Percentiles rank a stretch among this genome's conserved stretches.
Evolutionary conservation across 345 rosid genomes (phyloP).

Genomic region (Pugionium cornutum): DNA sequence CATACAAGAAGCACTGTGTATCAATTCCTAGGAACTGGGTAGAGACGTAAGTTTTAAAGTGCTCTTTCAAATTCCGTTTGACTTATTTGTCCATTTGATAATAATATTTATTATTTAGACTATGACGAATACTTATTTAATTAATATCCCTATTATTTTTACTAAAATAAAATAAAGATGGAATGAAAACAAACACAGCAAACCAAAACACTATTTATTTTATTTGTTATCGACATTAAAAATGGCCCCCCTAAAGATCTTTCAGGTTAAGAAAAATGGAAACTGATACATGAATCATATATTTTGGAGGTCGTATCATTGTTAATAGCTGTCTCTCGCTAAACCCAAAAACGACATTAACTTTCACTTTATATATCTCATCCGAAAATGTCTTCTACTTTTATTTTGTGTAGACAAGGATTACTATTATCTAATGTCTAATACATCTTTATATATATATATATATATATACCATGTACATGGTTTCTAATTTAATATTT

Average conservation of each 20-base stretch:
- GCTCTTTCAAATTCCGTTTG: too few species aligned
- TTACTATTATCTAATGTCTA: too few species aligned
- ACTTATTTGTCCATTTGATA: too few species aligned
- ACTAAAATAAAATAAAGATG: background rate
- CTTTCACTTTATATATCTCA: slow-evolving; percentile 16
- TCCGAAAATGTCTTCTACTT: slow-evolving; percentile 13
- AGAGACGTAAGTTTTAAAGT: too few species aligned
- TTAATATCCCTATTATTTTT: too few species aligned
- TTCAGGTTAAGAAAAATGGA: slow-evolving; percentile 13
- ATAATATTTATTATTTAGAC: too few species aligned
- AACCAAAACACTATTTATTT: slow-evolving; percentile 16
- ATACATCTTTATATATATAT: too few species aligned
- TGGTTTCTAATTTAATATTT: too few species aligned
- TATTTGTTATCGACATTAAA: background rate
- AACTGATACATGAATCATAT: slow-evolving; percentile 25
- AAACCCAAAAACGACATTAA: slow-evolving; percentile 7
- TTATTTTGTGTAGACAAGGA: slow-evolving; percentile 1
- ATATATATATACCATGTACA: too few species aligned
- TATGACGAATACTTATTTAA: too few species aligned
- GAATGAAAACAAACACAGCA: slow-evolving; percentile 16
- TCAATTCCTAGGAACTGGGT: too few species aligned
- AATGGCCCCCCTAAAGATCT: slow-evolving; percentile 24
- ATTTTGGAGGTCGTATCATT: slow-evolving; percentile 7
- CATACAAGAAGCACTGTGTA: too few species aligned
- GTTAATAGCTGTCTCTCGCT: slow-evolving; percentile 13